Evolutionary conservation across 2,329 filamentous ascomycete genomes (phyloP).

Genomic region (Diplodia intermedia): DNA sequence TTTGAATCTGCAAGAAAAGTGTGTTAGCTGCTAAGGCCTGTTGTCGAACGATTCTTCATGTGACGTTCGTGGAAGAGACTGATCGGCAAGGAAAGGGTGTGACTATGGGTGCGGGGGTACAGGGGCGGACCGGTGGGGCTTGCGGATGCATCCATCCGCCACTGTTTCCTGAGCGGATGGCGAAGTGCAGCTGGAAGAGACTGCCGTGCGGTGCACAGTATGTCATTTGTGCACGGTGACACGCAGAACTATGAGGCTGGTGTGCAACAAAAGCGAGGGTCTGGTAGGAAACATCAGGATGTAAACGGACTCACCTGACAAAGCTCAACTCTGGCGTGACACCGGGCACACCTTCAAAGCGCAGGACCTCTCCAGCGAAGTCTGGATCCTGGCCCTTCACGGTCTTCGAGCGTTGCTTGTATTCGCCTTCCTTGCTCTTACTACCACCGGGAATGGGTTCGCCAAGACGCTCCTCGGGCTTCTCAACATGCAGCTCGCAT

Average conservation of each 20-base stretch:
- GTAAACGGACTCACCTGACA: slow-evolving; percentile 51
- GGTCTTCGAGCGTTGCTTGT: slow-evolving; percentile 55
- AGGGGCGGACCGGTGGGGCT: background rate
- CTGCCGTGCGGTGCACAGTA: background rate
- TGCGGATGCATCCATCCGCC: slow-evolving; percentile 1
- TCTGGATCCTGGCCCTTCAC: slow-evolving; percentile 54
- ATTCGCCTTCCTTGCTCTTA: slow-evolving; percentile 61
- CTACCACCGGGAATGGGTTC: slow-evolving; percentile 55
- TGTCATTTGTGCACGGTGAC: background rate
- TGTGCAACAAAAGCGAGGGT: slow-evolving; percentile 14
- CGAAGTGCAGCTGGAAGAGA: background rate
- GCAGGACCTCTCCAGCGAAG: slow-evolving; percentile 53
- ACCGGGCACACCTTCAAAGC: slow-evolving; percentile 52
- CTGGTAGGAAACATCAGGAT: slow-evolving; percentile 21
- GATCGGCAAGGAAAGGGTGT: background rate
- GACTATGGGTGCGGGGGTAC: background rate
- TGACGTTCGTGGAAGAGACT: background rate
- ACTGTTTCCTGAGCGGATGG: background rate
- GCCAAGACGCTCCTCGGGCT: slow-evolving; percentile 56
- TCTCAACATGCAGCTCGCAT: slow-evolving; percentile 82
- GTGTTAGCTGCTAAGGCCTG: background rate
- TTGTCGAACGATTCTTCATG: background rate
- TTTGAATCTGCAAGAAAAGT: slow-evolving; percentile 66
- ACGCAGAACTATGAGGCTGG: slow-evolving; percentile 20
- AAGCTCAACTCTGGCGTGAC: slow-evolving; percentile 58